Evolutionary conservation across 2,329 filamentous ascomycete species (phyloP).

Genomic region (Beauveria asiatica): DNA sequence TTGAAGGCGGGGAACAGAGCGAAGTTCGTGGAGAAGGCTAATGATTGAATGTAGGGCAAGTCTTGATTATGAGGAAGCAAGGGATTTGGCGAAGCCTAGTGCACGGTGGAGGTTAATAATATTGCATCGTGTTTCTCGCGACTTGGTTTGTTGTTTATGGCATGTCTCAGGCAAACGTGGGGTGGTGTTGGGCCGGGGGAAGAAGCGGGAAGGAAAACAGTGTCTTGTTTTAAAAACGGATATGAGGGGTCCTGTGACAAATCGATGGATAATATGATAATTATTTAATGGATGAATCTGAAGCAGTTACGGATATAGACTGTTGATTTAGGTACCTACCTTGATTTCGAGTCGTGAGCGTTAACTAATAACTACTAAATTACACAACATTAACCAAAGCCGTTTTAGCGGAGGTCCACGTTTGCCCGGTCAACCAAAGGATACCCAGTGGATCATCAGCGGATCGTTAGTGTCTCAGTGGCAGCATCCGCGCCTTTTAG

Average conservation of each 20-base stretch:
- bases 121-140: not conserved
- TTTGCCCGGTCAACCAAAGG: constrained; percentile 6
- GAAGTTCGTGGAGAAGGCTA: not conserved
- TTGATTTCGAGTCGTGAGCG: no score
- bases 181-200: not conserved
- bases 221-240: not conserved
- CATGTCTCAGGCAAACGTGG: constrained; percentile 7
- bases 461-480: not conserved
- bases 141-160: constrained; percentile 7
- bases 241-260: not conserved
- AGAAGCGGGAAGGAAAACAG: not conserved
- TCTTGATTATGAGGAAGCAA: not conserved
- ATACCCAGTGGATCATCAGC: not conserved
- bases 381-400: not conserved
- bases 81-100: not conserved
- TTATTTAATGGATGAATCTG: not conserved
- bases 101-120: not conserved
- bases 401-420: no score
- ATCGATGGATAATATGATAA: not conserved
- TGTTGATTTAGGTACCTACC: not conserved
- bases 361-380: not conserved
- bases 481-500: not conserved
- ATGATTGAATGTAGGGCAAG: not conserved
- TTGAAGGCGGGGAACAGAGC: not conserved
- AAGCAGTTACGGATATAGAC: not conserved